Evolutionary conservation across 306 rosid genomes (phyloP).

Genomic region (Geum urbanum): DNA sequence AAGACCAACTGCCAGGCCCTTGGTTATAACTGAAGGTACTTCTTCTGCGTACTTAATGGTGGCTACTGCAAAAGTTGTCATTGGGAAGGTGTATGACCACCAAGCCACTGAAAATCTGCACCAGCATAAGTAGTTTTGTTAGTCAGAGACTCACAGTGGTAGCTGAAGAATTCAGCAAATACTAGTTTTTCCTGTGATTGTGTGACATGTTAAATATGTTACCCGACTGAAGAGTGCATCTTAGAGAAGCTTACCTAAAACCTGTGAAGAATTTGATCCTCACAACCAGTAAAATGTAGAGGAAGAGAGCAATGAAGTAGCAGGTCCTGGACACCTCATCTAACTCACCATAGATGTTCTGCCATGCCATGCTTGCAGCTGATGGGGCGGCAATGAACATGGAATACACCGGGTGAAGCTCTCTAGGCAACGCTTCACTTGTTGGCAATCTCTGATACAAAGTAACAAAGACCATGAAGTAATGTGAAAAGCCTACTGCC

Average conservation of each 20-base stretch:
- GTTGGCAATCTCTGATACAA: conserved; percentile 85
- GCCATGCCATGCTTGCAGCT: conserved; percentile 79
- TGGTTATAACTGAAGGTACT: conserved; percentile 60
- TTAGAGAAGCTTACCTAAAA: conserved; percentile 45
- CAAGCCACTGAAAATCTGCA: conserved; percentile 85
- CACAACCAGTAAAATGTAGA: conserved; percentile 59
- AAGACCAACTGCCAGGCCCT: conserved; percentile 60
- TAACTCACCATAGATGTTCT: conserved; percentile 54
- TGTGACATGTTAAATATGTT: neutral
- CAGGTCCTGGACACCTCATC: conserved; percentile 69
- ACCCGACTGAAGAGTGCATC: neutral
- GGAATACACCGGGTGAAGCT: conserved; percentile 84
- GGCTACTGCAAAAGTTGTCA: conserved; percentile 78
- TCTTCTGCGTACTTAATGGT: conserved; percentile 75
- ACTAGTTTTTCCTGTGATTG: neutral
- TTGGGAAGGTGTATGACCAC: conserved; percentile 89
- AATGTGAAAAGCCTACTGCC: conserved; percentile 87
- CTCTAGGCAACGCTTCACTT: conserved; percentile 76
- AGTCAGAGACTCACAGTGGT: neutral
- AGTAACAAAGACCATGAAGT: conserved; percentile 76
- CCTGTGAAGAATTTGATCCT: conserved; percentile 80
- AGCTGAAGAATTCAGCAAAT: neutral
- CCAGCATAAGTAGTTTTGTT: neutral
- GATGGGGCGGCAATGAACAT: conserved; percentile 92
- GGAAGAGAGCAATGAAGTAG: conserved; percentile 82